A percentile compares a stretch with the other conserved stretches of the same genome.
These are phyloP conservation scores for Diaporthe eres DNA, from an alignment of 2,329 filamentous ascomycete genomes.

Conservation along the genomic window DNA sequence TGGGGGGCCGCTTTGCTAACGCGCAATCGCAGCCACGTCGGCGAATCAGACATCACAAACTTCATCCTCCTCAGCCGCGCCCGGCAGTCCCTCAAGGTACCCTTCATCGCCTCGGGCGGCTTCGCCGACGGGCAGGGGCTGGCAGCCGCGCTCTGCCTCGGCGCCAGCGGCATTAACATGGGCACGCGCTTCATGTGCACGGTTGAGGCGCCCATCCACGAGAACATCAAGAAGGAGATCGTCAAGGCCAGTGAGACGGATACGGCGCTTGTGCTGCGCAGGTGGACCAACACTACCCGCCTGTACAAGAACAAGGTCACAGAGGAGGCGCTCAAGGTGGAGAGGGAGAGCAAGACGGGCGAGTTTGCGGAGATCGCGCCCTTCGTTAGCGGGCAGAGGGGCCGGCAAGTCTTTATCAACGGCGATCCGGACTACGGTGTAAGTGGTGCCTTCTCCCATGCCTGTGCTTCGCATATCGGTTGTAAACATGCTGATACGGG, in stretches of 20 bases:
- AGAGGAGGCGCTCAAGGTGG: conserved; percentile 83
- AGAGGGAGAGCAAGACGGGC: conserved; percentile 84
- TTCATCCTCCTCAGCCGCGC: conserved; percentile 90
- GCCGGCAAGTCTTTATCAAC: conserved; percentile 90
- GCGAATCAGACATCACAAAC: conserved; percentile 90
- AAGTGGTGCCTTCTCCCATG: conserved; percentile 59
- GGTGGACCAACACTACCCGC: conserved; percentile 94
- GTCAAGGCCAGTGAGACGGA: conserved; percentile 91
- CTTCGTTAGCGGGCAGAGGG: conserved; percentile 90
- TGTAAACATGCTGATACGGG: neutral
- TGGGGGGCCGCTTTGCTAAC: neutral
- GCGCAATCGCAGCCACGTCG: conserved; percentile 72
- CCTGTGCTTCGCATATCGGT: too few species aligned
- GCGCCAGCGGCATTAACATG: conserved; percentile 98
- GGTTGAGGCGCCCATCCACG: conserved; percentile 90
- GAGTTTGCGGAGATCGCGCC: conserved; percentile 92
- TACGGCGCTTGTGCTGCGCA: conserved; percentile 86
- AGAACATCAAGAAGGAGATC: conserved; percentile 94
- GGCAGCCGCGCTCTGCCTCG: conserved; percentile 89
- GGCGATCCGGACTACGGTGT: conserved; percentile 93
- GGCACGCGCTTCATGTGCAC: conserved; percentile 98
- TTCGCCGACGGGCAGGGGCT: conserved; percentile 96
- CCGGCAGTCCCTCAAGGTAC: conserved; percentile 84
- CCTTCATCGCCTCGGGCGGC: conserved; percentile 95
- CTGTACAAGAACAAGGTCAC: conserved; percentile 94